A percentile compares a stretch with the other conserved stretches of the same genome.
These are phyloP conservation scores for Podaxis rugospora DNA, from an alignment of 768 basidiomycete species.

Conservation along the genomic window DNA sequence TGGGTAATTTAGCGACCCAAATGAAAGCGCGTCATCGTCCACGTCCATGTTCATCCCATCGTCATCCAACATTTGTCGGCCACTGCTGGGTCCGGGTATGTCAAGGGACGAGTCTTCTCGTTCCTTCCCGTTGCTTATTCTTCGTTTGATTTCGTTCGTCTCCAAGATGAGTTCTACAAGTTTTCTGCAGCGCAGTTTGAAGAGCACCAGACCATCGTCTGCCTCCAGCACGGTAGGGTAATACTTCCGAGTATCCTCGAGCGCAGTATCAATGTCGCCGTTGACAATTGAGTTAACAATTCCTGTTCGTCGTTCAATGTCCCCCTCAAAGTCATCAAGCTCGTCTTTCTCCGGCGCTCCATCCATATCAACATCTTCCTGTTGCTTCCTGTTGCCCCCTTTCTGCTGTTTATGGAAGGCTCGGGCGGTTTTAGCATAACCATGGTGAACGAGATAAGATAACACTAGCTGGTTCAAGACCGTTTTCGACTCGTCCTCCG, in stretches of 20 bases:
- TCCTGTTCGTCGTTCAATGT: slow-evolving; percentile 63
- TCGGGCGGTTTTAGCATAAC: slow-evolving; percentile 68
- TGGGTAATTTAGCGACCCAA: slow-evolving; percentile 12
- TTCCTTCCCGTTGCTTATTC: slow-evolving; percentile 37
- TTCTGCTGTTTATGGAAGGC: slow-evolving; percentile 53
- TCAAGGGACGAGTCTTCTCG: slow-evolving; percentile 25
- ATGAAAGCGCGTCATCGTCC: slow-evolving; percentile 32
- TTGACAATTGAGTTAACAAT: slow-evolving; percentile 65
- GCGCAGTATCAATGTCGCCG: slow-evolving; percentile 70
- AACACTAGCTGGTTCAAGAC: slow-evolving; percentile 72
- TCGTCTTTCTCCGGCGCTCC: slow-evolving; percentile 14
- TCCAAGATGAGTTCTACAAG: slow-evolving; percentile 80
- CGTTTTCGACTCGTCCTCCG: slow-evolving; percentile 48
- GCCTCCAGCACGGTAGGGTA: slow-evolving; percentile 64
- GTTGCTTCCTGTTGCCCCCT: slow-evolving; percentile 10
- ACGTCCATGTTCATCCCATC: slow-evolving; percentile 63
- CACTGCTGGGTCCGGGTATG: slow-evolving; percentile 3
- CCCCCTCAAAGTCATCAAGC: slow-evolving; percentile 32
- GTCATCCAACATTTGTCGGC: slow-evolving; percentile 30
- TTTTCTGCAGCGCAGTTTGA: slow-evolving; percentile 80
- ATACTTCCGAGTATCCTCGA: slow-evolving; percentile 48
- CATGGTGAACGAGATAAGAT: slow-evolving; percentile 81
- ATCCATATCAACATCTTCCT: slow-evolving; percentile 48
- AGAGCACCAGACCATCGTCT: slow-evolving; percentile 67
- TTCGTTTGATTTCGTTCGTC: slow-evolving; percentile 66